Conservation (phyloP, 2,329 filamentous ascomycete genomes). For the Trichoderma gracile region DNA sequence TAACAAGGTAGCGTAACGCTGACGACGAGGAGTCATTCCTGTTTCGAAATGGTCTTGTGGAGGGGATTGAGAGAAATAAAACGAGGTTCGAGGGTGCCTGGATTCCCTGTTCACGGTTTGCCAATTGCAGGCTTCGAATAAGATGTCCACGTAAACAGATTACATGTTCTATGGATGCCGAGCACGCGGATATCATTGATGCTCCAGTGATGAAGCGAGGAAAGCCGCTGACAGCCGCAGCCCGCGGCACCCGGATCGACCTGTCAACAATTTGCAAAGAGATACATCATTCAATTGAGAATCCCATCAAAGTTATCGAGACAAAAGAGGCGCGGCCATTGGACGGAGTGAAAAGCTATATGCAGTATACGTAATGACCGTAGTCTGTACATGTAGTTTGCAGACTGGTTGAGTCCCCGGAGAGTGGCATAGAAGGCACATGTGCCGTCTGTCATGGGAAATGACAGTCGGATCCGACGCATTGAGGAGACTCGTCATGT, state of each 20-base stretch:
- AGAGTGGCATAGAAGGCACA: conserved; percentile 8
- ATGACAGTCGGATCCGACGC: not conserved
- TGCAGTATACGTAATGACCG: too few species aligned
- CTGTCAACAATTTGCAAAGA: too few species aligned
- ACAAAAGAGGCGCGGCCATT: too few species aligned
- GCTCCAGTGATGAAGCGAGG: too few species aligned
- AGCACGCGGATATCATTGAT: not conserved
- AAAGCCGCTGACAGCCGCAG: not conserved
- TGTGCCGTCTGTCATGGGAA: not conserved
- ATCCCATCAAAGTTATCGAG: too few species aligned
- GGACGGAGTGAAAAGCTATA: too few species aligned
- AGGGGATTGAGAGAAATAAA: not conserved
- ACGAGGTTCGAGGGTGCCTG: not conserved
- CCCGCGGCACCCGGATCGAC: conserved; percentile 1
- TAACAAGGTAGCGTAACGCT: not conserved
- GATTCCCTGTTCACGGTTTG: not conserved
- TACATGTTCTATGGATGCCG: not conserved
- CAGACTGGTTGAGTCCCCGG: too few species aligned
- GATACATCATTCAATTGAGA: too few species aligned
- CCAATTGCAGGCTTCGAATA: not conserved
- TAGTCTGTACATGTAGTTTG: too few species aligned
- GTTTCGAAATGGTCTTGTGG: conserved; percentile 1
- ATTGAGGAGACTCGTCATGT: not conserved
- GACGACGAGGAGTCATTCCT: not conserved
- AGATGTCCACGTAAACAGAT: not conserved